phyloP scores from a whole-genome alignment of 768 basidiomycete species.

The Rhodocollybia butyracea region DNA sequence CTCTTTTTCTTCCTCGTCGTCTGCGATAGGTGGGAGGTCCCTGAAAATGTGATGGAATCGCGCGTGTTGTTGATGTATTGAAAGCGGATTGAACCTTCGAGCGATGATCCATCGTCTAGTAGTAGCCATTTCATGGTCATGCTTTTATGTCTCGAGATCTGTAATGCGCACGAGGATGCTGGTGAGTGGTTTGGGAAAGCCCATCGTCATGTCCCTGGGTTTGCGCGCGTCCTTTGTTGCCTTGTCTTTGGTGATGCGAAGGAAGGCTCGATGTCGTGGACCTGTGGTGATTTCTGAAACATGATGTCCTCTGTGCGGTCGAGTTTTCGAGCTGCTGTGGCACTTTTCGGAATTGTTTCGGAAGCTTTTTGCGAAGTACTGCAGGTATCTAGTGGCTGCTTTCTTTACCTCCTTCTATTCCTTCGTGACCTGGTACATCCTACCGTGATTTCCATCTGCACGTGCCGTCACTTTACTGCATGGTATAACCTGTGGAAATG shows the following conservation, averaged over 20 bases:
- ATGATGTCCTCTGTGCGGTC: background rate
- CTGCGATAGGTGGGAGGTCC: no score
- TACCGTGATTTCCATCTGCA: background rate
- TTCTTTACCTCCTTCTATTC: background rate
- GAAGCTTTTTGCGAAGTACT: background rate
- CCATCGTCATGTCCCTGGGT: background rate
- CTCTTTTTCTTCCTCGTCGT: no score
- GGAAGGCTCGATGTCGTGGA: background rate
- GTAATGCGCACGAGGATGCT: conserved; percentile 14
- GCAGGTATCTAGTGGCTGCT: background rate
- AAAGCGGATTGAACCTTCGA: no score
- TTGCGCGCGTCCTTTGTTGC: background rate
- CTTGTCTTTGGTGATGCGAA: background rate
- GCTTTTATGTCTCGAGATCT: background rate
- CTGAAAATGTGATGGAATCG: no score
- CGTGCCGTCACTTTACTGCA: background rate
- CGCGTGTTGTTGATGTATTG: no score
- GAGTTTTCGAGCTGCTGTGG: background rate
- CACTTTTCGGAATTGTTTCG: no score
- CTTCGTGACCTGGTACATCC: background rate
- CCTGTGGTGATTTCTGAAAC: background rate
- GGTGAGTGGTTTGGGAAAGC: conserved; percentile 11
- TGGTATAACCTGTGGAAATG: background rate
- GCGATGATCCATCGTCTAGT: no score
- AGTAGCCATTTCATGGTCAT: no score